Conservation (phyloP, 176 grass and related monocot species). For the Microstegium vimineum region DNA sequence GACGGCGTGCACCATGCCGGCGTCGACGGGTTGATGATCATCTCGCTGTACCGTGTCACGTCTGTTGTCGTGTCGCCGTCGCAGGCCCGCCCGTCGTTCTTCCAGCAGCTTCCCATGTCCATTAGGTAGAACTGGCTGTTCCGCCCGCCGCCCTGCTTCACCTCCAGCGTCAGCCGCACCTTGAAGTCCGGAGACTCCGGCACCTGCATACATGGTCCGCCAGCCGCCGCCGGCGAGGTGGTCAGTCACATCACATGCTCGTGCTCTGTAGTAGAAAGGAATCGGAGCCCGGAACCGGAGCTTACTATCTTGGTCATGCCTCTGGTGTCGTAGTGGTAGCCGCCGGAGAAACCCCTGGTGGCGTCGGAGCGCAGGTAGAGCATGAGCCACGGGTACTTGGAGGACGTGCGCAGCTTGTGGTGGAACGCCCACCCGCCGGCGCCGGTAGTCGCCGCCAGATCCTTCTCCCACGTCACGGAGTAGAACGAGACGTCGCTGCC, state of each 20-base stretch:
- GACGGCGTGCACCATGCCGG: conserved; percentile 54
- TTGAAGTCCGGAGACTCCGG: conserved; percentile 86
- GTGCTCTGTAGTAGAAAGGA: no score
- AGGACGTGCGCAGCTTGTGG: conserved; percentile 61
- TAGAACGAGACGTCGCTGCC: conserved; percentile 33
- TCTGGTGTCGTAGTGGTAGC: conserved; percentile 91
- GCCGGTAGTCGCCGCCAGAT: conserved; percentile 1
- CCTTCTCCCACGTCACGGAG: conserved; percentile 85
- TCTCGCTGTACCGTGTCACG: conserved; percentile 93
- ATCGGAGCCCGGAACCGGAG: no score
- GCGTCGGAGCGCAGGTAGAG: conserved; percentile 88
- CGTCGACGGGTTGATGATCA: conserved; percentile 87
- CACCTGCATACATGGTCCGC: conserved; percentile 27
- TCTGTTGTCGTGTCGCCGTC: conserved; percentile 67
- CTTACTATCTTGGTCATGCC: conserved; percentile 95
- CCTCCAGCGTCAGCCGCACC: conserved; percentile 58
- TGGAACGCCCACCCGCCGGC: conserved; percentile 70
- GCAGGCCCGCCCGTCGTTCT: conserved; percentile 38
- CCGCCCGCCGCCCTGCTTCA: conserved; percentile 59
- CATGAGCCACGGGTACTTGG: conserved; percentile 93
- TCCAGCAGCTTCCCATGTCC: no score
- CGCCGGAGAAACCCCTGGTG: conserved; percentile 79
- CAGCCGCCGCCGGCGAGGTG: not conserved
- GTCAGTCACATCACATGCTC: no score
- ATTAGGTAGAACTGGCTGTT: conserved; percentile 20